Conservation (phyloP, 2,329 filamentous ascomycete genomes). For the Iodosphaeria phyllophila region DNA sequence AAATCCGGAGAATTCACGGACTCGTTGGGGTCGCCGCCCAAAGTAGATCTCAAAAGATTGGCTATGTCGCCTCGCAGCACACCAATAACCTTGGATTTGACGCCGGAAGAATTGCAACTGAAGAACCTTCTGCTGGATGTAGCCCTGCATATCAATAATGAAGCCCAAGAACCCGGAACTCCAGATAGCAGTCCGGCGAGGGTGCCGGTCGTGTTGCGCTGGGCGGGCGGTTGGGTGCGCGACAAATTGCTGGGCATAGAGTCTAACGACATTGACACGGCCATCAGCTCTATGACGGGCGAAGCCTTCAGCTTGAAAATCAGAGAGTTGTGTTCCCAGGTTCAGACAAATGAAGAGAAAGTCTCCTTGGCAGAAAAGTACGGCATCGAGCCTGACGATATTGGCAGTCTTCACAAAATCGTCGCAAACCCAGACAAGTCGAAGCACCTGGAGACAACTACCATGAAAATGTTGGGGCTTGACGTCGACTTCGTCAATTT, state of each 20-base stretch:
- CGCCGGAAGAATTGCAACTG: constrained; percentile 50
- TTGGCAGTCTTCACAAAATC: constrained; percentile 72
- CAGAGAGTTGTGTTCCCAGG: constrained; percentile 44
- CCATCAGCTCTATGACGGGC: constrained; percentile 74
- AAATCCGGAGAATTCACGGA: constrained; percentile 8
- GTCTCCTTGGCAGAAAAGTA: constrained; percentile 48
- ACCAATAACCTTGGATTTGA: constrained; percentile 36
- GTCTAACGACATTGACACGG: constrained; percentile 70
- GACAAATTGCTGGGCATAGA: constrained; percentile 59
- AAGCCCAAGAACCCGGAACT: constrained; percentile 20
- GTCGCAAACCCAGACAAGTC: constrained; percentile 88
- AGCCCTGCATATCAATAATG: constrained; percentile 50
- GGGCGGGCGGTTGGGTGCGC: constrained; percentile 76
- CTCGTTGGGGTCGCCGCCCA: constrained; percentile 4
- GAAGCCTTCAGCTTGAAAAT: constrained; percentile 54
- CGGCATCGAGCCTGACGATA: constrained; percentile 32
- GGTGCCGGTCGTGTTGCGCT: constrained; percentile 47
- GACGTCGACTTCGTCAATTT: constrained; percentile 93
- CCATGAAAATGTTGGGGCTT: constrained; percentile 65
- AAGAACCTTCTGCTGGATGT: constrained; percentile 66
- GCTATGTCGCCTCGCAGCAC: constrained; percentile 9
- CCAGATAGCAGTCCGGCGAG: no score
- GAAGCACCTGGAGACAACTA: constrained; percentile 87
- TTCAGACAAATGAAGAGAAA: no score
- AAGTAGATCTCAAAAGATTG: constrained; percentile 11